phyloP scores from a whole-genome alignment of 2,329 filamentous ascomycete species.

The Macrophomina phaseolina region DNA sequence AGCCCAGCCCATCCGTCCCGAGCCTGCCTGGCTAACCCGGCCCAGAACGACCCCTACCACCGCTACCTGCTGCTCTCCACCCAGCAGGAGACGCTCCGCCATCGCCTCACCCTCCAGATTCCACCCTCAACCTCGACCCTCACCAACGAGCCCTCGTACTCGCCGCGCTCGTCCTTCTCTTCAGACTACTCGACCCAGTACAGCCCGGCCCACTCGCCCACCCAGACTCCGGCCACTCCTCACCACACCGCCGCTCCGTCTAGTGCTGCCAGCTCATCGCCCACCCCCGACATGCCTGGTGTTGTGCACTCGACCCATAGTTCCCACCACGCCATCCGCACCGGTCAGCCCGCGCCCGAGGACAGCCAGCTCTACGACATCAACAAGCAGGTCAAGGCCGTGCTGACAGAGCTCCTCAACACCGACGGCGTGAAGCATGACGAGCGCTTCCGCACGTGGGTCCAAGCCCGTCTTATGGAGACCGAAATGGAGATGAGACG shows the following conservation, averaged over 20 bases:
- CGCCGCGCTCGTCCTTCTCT: constrained; percentile 37
- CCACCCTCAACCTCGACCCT: constrained; percentile 35
- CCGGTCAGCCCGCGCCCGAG: constrained; percentile 20
- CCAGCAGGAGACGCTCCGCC: constrained; percentile 48
- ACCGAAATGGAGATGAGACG: constrained; percentile 57
- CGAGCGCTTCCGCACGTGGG: constrained; percentile 53
- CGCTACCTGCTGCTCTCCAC: constrained; percentile 48
- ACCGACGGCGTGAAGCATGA: constrained; percentile 57
- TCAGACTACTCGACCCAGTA: constrained; percentile 30
- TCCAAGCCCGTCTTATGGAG: constrained; percentile 60
- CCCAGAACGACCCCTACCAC: constrained; percentile 41
- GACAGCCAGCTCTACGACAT: constrained; percentile 53
- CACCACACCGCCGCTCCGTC: constrained; percentile 19
- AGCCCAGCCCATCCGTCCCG: not conserved
- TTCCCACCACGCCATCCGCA: constrained; percentile 29
- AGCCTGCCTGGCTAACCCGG: constrained; percentile 7
- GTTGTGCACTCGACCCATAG: constrained; percentile 8
- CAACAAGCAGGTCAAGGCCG: constrained; percentile 60
- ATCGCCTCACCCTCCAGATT: constrained; percentile 45
- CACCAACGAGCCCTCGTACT: constrained; percentile 36
- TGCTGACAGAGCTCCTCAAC: constrained; percentile 61
- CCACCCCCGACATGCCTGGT: constrained; percentile 18
- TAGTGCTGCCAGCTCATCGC: constrained; percentile 16
- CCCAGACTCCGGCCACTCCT: constrained; percentile 21
- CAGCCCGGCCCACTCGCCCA: constrained; percentile 34